These are phyloP conservation scores for Lentinula boryana DNA, from an alignment of 768 basidiomycete species.

Conservation along the genomic window DNA sequence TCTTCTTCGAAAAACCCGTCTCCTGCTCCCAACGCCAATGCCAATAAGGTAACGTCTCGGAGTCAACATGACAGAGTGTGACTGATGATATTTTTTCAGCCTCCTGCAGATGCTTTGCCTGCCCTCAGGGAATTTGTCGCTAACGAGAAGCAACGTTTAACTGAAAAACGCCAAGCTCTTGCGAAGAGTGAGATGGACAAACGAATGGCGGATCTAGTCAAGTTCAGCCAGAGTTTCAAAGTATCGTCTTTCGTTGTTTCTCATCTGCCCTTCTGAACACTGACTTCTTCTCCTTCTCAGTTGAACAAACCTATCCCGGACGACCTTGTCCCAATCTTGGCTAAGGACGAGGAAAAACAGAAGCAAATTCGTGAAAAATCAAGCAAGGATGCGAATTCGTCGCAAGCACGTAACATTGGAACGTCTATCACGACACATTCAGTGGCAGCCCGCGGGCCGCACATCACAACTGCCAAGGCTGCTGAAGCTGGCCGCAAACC, in stretches of 20 bases:
- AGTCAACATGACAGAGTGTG: background rate
- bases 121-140: conserved; percentile 93
- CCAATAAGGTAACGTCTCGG: conserved; percentile 40
- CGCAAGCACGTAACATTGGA: conserved; percentile 66
- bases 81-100: conserved; percentile 29
- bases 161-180: conserved; percentile 85
- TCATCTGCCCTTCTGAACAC: background rate
- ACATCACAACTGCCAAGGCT: conserved; percentile 30
- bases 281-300: conserved; percentile 28
- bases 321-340: conserved; percentile 86
- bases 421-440: conserved; percentile 24
- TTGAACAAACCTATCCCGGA: conserved; percentile 94
- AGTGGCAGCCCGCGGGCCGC: conserved; percentile 22
- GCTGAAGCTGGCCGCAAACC: conserved; percentile 22
- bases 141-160: conserved; percentile 83
- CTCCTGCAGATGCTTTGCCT: conserved; percentile 68
- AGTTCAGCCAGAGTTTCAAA: conserved; percentile 94
- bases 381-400: conserved; percentile 56
- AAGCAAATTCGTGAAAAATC: conserved; percentile 77
- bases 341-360: conserved; percentile 92
- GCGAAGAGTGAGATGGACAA: conserved; percentile 94
- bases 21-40: conserved; percentile 47
- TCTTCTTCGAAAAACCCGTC: conserved; percentile 60
- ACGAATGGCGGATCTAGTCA: conserved; percentile 86
- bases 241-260: conserved; percentile 34